phyloP scores from a whole-genome alignment of 768 basidiomycete species.

The Trichaptum fuscoviolaceum region DNA sequence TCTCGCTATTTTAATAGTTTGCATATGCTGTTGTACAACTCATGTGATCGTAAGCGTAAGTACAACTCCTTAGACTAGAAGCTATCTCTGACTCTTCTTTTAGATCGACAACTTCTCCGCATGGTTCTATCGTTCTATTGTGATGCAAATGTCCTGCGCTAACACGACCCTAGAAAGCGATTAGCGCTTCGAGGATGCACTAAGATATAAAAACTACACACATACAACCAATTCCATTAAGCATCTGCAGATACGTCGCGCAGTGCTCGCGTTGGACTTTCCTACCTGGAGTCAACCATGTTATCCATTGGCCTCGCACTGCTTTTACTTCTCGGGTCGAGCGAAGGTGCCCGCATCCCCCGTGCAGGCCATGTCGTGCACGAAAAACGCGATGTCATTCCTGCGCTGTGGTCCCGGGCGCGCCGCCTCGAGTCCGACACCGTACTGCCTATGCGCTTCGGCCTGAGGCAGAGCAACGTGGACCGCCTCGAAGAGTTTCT shows the following conservation, averaged over 20 bases:
- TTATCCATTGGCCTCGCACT: neutral
- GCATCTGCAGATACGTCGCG: neutral
- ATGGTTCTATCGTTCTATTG: neutral
- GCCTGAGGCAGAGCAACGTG: constrained; percentile 38
- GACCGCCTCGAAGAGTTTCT: constrained; percentile 35
- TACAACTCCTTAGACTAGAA: neutral
- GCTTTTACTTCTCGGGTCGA: neutral
- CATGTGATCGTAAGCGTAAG: neutral
- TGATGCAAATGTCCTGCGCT: neutral
- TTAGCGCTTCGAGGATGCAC: neutral
- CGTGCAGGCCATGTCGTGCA: constrained; percentile 26
- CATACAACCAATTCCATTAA: neutral
- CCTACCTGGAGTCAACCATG: neutral
- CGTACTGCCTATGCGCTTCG: constrained; percentile 40
- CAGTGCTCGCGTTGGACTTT: neutral
- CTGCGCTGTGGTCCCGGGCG: constrained; percentile 26
- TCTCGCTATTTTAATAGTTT: neutral
- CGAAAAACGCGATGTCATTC: constrained; percentile 32
- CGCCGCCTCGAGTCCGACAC: constrained; percentile 27
- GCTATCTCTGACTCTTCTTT: neutral
- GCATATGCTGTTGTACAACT: neutral
- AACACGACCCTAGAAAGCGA: neutral
- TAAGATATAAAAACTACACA: neutral
- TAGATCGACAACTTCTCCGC: neutral
- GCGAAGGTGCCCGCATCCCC: neutral